Base-by-base conservation (phyloP, 2,329 filamentous ascomycete genomes). In the Catunica adiposa region DNA sequence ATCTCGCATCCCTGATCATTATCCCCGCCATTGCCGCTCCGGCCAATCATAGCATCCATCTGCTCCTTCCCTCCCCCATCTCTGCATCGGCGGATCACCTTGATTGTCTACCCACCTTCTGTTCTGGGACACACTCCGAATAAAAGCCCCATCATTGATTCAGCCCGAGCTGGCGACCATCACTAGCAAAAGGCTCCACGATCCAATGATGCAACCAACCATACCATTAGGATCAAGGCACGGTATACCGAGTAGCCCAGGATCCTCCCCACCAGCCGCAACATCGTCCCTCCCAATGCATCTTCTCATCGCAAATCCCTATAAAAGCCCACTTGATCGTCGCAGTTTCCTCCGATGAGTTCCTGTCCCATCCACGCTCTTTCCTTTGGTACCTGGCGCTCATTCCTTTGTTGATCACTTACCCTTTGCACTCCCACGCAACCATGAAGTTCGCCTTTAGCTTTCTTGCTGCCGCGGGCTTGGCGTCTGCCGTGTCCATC, bases 401-500 rank as follows among this genome's bases (percentile, higher is more conserved):
- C 34, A 7, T 20, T 17, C n/a, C 11, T 31, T 53, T 15, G 17
- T 2, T 37, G 56, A 64, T 61, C 53, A 5, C 5, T 34, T 34
- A n/a, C n/a, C n/a, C n/a, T n/a, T n/a, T n/a, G n/a, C n/a, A n/a
- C 29, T 34, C 11, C 29, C 29, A 34, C 29, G 11, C 11, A 11
- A 11, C 29, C 29, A 67, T 69, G 67, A 67, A 65, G 62, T 56
- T 63, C 57, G 46, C 63, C 40, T 60, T 61, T 54, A 56, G 65
- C 53, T 59, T 67, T 58, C 60, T 65, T 37, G 63, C 64, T 20
- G 59, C 62, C 46, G 63, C 63, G 53, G 56, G 63, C 61, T 59
- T 62, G 38, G 66, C 59, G 46, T 63, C 66, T 40, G 71, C 72
- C 47, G 61, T 74, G 56, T 74, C 73, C 57, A 79, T 82, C 61